These are phyloP conservation scores for Pontederia crassipes DNA, from an alignment of 176 grass and related monocot species.

Conservation along the genomic window DNA sequence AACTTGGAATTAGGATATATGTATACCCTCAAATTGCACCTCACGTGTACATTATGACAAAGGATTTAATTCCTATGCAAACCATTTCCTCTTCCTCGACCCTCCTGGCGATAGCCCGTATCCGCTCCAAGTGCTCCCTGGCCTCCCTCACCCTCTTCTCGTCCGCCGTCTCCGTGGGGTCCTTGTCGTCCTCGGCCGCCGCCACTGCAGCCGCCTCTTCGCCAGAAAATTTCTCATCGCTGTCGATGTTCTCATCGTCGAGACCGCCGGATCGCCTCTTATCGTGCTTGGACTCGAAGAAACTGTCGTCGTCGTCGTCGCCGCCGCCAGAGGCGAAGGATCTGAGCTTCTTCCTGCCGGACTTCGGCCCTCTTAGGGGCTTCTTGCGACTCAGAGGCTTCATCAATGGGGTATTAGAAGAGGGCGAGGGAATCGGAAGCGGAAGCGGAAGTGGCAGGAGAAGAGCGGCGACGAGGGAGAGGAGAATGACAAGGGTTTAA, in stretches of 20 bases:
- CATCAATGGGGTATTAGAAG: conserved; percentile 10
- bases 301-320: conserved; percentile 30
- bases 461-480: no score
- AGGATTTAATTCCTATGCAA: no score
- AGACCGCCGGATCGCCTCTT: not conserved
- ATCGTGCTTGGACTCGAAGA: conserved; percentile 65
- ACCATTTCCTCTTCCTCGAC: conserved; percentile 41
- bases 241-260: conserved; percentile 53
- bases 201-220: conserved; percentile 16
- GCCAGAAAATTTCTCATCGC: conserved; percentile 32
- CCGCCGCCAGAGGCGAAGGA: conserved; percentile 3
- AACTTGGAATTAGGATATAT: no score
- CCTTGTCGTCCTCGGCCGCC: conserved; percentile 23
- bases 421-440: no score
- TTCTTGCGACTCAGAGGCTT: conserved; percentile 28
- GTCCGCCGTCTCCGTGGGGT: conserved; percentile 37
- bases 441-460: no score
- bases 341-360: conserved; percentile 13
- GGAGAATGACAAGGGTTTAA: no score
- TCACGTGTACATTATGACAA: no score
- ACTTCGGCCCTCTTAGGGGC: conserved; percentile 16
- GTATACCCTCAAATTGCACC: no score
- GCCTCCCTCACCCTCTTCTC: conserved; percentile 76
- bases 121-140: conserved; percentile 46
- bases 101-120: conserved; percentile 34